phyloP scores from a whole-genome alignment of 108 stramenopile genomes.

The Nitzschia sp. region DNA sequence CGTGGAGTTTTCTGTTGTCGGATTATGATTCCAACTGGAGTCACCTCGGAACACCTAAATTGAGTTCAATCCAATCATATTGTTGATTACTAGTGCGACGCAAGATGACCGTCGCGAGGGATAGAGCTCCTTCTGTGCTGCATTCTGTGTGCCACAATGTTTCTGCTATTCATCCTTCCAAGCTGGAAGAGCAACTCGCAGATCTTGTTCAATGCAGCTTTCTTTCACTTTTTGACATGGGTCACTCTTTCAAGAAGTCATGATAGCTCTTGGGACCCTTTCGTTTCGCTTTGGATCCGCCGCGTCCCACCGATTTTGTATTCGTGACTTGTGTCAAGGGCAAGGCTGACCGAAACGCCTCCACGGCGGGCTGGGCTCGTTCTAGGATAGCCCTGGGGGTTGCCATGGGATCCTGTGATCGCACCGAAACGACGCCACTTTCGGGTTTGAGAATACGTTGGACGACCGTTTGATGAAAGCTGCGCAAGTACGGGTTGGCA shows the following conservation, averaged over 20 bases:
- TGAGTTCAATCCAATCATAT: too few relatives aligned
- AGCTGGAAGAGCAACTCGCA: too few relatives aligned
- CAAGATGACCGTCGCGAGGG: too few relatives aligned
- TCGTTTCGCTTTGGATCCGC: not conserved
- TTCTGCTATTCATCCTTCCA: too few relatives aligned
- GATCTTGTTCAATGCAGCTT: too few relatives aligned
- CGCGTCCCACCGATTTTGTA: not conserved
- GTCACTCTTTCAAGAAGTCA: conserved; percentile 6
- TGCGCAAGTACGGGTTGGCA: conserved; percentile 50
- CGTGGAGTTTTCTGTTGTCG: too few relatives aligned
- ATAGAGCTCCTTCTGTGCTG: too few relatives aligned
- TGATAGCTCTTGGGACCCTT: conserved; percentile 1
- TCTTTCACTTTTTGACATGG: too few relatives aligned
- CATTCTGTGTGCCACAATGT: too few relatives aligned
- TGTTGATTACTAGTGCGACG: too few relatives aligned
- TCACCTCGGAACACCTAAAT: too few relatives aligned
- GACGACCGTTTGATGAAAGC: conserved; percentile 48
- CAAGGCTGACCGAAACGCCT: conserved; percentile 29
- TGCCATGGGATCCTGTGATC: conserved; percentile 35
- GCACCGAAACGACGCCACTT: conserved; percentile 10
- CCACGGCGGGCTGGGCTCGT: conserved; percentile 19
- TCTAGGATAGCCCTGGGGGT: conserved; percentile 25
- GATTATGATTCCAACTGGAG: too few relatives aligned
- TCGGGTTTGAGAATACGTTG: conserved; percentile 37
- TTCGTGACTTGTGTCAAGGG: conserved; percentile 5